These are phyloP conservation scores for Endogone sp. DNA, from an alignment of 192 early-diverging fungal genomes.

Conservation along the genomic window DNA sequence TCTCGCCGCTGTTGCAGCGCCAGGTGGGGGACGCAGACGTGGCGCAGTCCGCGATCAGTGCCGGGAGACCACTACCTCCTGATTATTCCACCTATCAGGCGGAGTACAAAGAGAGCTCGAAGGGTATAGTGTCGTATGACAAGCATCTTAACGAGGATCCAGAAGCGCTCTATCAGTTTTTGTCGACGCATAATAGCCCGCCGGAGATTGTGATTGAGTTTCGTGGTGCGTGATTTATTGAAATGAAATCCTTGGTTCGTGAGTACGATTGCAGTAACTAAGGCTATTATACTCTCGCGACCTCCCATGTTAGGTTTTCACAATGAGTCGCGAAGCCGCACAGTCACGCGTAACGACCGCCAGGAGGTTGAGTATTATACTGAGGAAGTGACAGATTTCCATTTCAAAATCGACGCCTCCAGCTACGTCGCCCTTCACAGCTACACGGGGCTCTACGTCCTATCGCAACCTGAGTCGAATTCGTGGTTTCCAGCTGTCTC, in stretches of 20 bases:
- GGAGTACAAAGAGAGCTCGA: conserved; percentile 7
- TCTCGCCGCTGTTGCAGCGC: neutral
- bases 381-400: conserved; percentile 23
- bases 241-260: neutral
- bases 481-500: neutral
- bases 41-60: neutral
- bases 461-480: neutral
- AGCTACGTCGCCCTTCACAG: conserved; percentile 24
- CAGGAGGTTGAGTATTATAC: conserved; percentile 24
- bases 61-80: conserved; percentile 15
- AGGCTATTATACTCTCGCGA: too few species aligned
- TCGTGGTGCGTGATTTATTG: conserved; percentile 12
- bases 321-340: conserved; percentile 21
- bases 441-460: conserved; percentile 2
- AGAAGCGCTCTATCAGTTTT: conserved; percentile 27
- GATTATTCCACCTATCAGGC: conserved; percentile 23
- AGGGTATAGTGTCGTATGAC: conserved; percentile 26
- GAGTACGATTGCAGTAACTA: too few species aligned
- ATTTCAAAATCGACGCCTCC: conserved; percentile 27
- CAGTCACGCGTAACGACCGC: conserved; percentile 15
- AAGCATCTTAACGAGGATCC: conserved; percentile 26
- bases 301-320: conserved; percentile 30
- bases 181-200: conserved; percentile 22
- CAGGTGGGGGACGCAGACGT: neutral
- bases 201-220: conserved; percentile 25